Conservation (phyloP, 2,329 filamentous ascomycete species). For the Cladosporium sp. region DNA sequence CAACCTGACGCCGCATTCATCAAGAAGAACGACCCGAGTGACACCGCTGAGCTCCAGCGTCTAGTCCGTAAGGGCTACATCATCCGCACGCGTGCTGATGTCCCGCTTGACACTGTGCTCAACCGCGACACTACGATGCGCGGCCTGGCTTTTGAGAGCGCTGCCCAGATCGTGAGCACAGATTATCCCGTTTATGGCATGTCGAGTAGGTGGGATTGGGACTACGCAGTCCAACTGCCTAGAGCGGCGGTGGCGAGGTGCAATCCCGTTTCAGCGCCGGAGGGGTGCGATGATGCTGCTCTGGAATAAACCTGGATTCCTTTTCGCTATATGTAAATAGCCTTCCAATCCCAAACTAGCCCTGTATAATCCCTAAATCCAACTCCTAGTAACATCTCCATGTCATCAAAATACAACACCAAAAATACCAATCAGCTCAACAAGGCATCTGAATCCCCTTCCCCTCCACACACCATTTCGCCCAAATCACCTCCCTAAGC, state of each 20-base stretch:
- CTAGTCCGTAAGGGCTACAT: constrained; percentile 46
- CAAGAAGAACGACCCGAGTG: constrained; percentile 45
- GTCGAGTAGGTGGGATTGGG: constrained; percentile 44
- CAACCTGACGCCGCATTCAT: constrained; percentile 46
- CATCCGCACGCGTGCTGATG: constrained; percentile 47
- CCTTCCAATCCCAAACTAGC: no score
- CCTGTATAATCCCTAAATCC: no score
- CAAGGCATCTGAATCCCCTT: no score
- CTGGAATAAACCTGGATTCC: constrained; percentile 15
- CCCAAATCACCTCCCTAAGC: not conserved
- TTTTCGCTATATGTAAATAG: not conserved
- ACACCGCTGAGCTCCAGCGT: constrained; percentile 39
- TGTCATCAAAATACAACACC: no score
- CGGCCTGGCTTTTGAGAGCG: constrained; percentile 42
- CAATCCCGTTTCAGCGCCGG: constrained; percentile 36
- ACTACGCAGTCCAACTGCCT: constrained; percentile 40
- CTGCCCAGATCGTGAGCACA: constrained; percentile 48
- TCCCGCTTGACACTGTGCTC: constrained; percentile 43
- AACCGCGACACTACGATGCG: constrained; percentile 40
- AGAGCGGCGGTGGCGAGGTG: constrained; percentile 32
- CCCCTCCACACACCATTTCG: no score
- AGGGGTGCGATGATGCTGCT: constrained; percentile 32
- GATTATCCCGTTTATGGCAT: constrained; percentile 47
- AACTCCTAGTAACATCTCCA: no score
- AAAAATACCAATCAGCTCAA: no score